phyloP scores from a whole-genome alignment of 768 basidiomycete genomes.

The Tulasnella sp. region DNA sequence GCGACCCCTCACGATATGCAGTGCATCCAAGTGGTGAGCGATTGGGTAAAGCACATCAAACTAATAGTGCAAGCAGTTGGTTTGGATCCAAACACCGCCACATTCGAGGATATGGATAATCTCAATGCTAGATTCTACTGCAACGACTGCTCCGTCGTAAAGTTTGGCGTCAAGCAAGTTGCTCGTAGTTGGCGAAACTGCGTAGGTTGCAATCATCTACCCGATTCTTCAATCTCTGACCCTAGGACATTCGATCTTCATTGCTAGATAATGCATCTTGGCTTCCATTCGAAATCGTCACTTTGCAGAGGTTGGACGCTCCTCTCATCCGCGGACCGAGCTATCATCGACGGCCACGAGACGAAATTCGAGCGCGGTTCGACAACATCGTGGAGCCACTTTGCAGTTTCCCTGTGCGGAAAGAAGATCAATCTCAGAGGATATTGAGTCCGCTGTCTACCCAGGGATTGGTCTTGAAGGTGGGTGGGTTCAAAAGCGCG shows the following conservation, averaged over 20 bases:
- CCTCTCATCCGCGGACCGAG: background rate
- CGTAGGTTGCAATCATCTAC: background rate
- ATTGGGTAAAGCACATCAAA: background rate
- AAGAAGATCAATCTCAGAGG: too few relatives aligned
- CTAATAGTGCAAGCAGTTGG: constrained; percentile 3
- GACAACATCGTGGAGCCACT: too few relatives aligned
- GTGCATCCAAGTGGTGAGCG: background rate
- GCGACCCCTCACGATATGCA: background rate
- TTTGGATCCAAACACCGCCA: constrained; percentile 11
- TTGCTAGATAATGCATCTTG: background rate
- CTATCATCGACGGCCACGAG: background rate
- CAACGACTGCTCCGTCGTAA: background rate
- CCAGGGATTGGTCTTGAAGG: too few relatives aligned
- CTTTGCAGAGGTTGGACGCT: background rate
- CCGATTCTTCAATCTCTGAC: background rate
- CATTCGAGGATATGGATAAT: background rate
- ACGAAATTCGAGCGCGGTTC: background rate
- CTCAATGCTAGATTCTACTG: constrained; percentile 19
- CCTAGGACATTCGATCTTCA: background rate
- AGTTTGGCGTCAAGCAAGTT: background rate
- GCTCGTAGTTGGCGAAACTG: constrained; percentile 20
- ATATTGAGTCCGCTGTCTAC: too few relatives aligned
- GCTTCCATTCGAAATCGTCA: background rate
- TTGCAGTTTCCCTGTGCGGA: too few relatives aligned
- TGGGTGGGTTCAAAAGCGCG: too few relatives aligned